Evolutionary conservation across 345 rosid genomes (phyloP).

Genomic region (Eucalyptus shirleyi): DNA sequence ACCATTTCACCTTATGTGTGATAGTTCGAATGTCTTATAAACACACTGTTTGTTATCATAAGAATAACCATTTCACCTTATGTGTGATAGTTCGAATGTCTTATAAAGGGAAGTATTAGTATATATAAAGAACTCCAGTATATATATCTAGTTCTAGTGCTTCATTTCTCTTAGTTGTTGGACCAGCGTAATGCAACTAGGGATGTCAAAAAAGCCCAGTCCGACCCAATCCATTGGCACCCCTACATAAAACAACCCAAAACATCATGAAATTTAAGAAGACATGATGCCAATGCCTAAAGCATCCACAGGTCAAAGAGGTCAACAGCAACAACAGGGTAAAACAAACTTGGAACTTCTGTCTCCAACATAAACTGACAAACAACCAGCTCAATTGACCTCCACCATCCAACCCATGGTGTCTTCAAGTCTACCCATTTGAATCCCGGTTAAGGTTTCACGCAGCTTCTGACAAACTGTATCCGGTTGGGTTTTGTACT

Average conservation of each 20-base stretch:
- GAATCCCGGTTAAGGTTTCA: slow-evolving; percentile 26
- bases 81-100: too few relatives aligned
- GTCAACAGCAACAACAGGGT: background rate
- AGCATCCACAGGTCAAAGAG: background rate
- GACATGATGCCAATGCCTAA: background rate
- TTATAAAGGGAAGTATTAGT: too few relatives aligned
- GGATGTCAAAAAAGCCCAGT: too few relatives aligned
- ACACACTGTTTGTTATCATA: background rate
- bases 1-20: background rate
- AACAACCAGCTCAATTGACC: slow-evolving; percentile 6
- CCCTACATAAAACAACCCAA: background rate
- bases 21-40: too few relatives aligned
- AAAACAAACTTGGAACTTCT: background rate
- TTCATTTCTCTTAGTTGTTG: background rate
- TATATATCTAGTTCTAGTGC: background rate
- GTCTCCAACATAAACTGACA: background rate
- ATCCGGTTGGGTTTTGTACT: slow-evolving; percentile 17
- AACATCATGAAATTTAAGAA: background rate
- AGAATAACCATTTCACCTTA: background rate
- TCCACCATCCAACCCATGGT: slow-evolving; percentile 35
- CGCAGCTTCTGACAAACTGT: slow-evolving; percentile 13
- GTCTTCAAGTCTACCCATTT: slow-evolving; percentile 39
- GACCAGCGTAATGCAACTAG: background rate
- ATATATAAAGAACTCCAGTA: background rate
- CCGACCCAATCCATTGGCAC: too few relatives aligned